Base-by-base conservation (phyloP, 192 early-diverging fungal species). In the Lobosporangium transversale region DNA sequence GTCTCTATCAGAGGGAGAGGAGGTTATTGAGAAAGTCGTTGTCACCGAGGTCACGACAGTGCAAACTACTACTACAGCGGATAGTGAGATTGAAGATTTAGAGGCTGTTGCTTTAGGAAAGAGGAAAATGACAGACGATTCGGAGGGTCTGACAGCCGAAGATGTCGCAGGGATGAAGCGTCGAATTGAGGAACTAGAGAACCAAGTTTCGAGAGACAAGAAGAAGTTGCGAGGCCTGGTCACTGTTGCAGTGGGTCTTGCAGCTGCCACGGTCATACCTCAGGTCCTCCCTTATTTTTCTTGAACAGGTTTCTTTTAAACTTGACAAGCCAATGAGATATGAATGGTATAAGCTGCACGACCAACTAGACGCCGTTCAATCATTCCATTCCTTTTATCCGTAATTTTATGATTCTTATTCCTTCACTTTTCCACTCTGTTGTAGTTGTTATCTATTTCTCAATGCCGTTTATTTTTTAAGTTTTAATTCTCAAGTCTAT, bases 281-380 rank as follows among this genome's bases (percentile, higher is more conserved):
- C 73, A 76, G 29, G 73, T 76, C 0, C 59, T 76, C 2, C 73
- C 73, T 27, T 76, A 67, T 59, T 76, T 76, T 56, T 62, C 73
- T 21, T 76, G 40, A 57, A 53, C 51, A 27, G 18, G 11, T 36
- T 53, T 37, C 23, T 33, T 37, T 17, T 27, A 29, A 10, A 31
- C 20, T 55, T 32, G 35, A 5, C 47, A n/a, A 17, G 17, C 9
- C 17, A 9, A 42, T 9, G 15, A 45, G 44, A 45, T 20, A 4
- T 10, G 7, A 0, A 14, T 15, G 9, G 12, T 20, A 9, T 45
- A 14, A n/a, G n/a, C n/a, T n/a, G n/a, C n/a, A n/a, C n/a, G n/a
- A n/a, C n/a, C n/a, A n/a, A n/a, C n/a, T n/a, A n/a, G n/a, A n/a
- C n/a, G n/a, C n/a, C n/a, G n/a, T n/a, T n/a, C n/a, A n/a, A n/a